These are phyloP conservation scores for Penicillium polonicum DNA, from an alignment of 2,329 filamentous ascomycete genomes.

Conservation along the genomic window DNA sequence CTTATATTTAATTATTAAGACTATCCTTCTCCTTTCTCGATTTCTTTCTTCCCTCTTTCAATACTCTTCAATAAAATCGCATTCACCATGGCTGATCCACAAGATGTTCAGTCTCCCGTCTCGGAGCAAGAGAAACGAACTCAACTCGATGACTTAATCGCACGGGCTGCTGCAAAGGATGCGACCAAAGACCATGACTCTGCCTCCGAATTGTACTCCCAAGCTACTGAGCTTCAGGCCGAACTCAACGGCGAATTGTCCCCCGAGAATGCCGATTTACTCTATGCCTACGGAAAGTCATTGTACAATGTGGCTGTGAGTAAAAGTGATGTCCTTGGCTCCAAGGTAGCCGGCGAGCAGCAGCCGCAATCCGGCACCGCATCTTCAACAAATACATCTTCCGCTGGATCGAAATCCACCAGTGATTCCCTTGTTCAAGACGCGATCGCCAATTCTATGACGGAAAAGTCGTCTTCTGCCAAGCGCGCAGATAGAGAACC, in stretches of 20 bases:
- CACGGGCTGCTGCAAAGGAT: slow-evolving; percentile 80
- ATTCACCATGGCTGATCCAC: slow-evolving; percentile 28
- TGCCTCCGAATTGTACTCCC: slow-evolving; percentile 83
- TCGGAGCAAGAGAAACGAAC: slow-evolving; percentile 50
- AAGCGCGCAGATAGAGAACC: slow-evolving; percentile 16
- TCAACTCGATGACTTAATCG: slow-evolving; percentile 73
- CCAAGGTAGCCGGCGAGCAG: slow-evolving; percentile 64
- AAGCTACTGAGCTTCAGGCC: slow-evolving; percentile 85
- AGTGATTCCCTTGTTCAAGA: slow-evolving; percentile 27
- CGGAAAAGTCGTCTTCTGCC: slow-evolving; percentile 15
- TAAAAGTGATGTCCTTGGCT: slow-evolving; percentile 92
- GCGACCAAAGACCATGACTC: slow-evolving; percentile 83
- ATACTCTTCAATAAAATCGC: background rate
- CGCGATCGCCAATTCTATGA: slow-evolving; percentile 25
- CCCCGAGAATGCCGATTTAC: slow-evolving; percentile 84
- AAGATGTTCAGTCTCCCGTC: slow-evolving; percentile 14
- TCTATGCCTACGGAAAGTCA: slow-evolving; percentile 91
- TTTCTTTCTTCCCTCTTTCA: background rate
- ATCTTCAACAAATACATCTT: slow-evolving; percentile 41
- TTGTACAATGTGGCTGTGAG: slow-evolving; percentile 91
- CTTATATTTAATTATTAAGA: background rate
- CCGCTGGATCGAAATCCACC: slow-evolving; percentile 17
- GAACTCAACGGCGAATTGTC: slow-evolving; percentile 90
- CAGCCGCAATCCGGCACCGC: slow-evolving; percentile 55
- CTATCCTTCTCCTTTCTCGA: background rate